Evolutionary conservation across 1,139 yeast genomes (phyloP), one percentile per base, ranked within the genome.

Genomic region (Saccharomycopsis crataegensis): DNA sequence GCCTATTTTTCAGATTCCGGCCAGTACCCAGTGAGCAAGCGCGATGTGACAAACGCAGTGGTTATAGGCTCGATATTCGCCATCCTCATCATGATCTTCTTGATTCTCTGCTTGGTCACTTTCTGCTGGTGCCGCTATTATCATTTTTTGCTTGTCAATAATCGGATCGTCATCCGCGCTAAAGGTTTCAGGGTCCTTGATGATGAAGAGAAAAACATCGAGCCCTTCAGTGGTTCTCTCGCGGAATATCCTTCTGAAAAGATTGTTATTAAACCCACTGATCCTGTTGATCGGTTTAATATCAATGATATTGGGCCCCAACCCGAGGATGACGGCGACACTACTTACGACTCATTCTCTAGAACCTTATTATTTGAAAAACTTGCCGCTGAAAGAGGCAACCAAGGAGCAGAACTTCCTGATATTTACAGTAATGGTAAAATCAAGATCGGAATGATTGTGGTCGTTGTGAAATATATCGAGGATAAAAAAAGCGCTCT

Each of bases 41-140:
- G 54, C 32, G 54, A 51, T 41, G 47, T 51, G 9, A 51, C 54
- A 9, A 51, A 51, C 36, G 47, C 54, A 11, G 54, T 51, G 46
- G 54, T 51, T 22, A 51, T 51, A 38, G 54, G 49, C 40, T 37
- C 54, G 9, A 48, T 51, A 16, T 40, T 51, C 34, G 51, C 51
- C 36, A 51, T 48, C 32, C 8, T 47, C 8, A n/a, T 43, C 12
- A 12, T 38, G 8, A 8, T 38, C n/a, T 14, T 51, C 16, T 16
- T 51, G 31, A n/a, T 41, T 12, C 14, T 51, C 12, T 12, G 31
- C 34, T 32, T 46, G 43, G 22, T 31, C 11, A 43, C 54, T 16
- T 14, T 36, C 47, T 42, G 38, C 32, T 51, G 54, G 54, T 48
- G 14, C 14, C 36, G 51, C 16, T 51, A 40, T 41, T 48, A 51